A percentile compares a stretch with the other conserved stretches of the same genome.
Evolutionary conservation across 768 basidiomycete species (phyloP).

Genomic region (Pleurotus tuoliensis): DNA sequence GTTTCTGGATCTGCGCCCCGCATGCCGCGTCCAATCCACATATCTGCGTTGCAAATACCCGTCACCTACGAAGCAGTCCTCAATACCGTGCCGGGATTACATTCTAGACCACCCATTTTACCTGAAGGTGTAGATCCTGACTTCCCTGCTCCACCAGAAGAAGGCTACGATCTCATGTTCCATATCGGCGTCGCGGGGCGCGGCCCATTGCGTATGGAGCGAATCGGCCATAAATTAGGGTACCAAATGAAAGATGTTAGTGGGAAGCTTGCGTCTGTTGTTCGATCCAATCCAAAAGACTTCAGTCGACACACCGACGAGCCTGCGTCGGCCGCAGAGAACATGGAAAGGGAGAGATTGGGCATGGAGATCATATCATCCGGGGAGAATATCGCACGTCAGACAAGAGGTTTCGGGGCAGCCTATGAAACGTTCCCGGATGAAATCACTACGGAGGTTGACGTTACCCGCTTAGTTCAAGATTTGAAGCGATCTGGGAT

Average conservation of each 20-base stretch:
- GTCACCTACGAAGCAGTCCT: conserved; percentile 57
- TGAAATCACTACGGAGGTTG: conserved; percentile 56
- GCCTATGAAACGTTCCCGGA: conserved; percentile 55
- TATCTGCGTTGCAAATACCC: conserved; percentile 56
- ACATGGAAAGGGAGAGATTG: conserved; percentile 30
- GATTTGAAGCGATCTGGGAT: conserved; percentile 49
- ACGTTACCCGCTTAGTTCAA: conserved; percentile 53
- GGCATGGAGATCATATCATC: conserved; percentile 33
- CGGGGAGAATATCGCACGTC: conserved; percentile 32
- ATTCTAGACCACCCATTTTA: conserved; percentile 55
- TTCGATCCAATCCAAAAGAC: conserved; percentile 36
- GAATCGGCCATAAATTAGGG: conserved; percentile 61
- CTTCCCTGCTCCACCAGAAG: conserved; percentile 35
- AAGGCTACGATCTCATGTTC: conserved; percentile 66
- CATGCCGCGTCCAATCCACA: conserved; percentile 44
- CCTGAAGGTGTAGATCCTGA: conserved; percentile 28
- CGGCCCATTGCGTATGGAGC: conserved; percentile 61
- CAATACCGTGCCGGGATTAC: conserved; percentile 50
- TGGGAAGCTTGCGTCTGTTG: conserved; percentile 51
- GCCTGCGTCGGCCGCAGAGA: conserved; percentile 27
- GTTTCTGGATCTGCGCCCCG: conserved; percentile 13
- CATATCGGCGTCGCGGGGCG: conserved; percentile 68
- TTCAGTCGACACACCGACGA: conserved; percentile 36
- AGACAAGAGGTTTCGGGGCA: conserved; percentile 38
- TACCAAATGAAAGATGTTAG: conserved; percentile 67